A percentile compares a stretch with the other conserved stretches of the same genome.
Evolutionary conservation across 75 land plant species (phyloP).

Genomic region (Ceratopteris richardii): DNA sequence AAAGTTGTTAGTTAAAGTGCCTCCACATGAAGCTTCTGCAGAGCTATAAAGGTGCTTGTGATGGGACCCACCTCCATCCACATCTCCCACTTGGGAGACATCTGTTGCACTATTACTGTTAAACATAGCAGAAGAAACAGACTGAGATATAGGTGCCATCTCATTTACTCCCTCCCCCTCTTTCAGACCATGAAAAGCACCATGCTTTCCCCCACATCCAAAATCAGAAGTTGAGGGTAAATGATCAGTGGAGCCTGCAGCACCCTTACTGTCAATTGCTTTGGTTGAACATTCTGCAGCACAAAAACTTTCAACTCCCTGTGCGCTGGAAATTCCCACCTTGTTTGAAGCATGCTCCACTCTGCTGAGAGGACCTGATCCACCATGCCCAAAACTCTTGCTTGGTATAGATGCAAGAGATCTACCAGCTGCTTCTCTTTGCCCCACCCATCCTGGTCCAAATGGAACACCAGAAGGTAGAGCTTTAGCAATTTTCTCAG

Average conservation of each 20-base stretch:
- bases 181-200: neutral
- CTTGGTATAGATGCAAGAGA: neutral
- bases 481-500: constrained; percentile 46
- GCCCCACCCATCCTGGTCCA: constrained; percentile 97
- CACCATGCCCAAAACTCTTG: neutral
- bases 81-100: too few relatives aligned
- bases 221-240: neutral
- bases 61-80: too few relatives aligned
- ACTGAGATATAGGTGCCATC: neutral
- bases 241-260: neutral
- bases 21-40: too few relatives aligned
- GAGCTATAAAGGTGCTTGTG: too few relatives aligned
- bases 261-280: too few relatives aligned
- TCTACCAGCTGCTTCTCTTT: constrained; percentile 37
- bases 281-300: too few relatives aligned
- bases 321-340: too few relatives aligned
- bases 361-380: neutral
- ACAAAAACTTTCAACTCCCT: too few relatives aligned
- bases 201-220: neutral
- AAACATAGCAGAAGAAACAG: neutral
- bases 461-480: constrained; percentile 61
- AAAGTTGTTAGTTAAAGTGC: too few relatives aligned
- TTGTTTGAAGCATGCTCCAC: neutral
- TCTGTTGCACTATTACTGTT: too few relatives aligned
- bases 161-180: neutral